Conservation (phyloP, 2,329 filamentous ascomycete species). For the Colletotrichum graminicola region DNA sequence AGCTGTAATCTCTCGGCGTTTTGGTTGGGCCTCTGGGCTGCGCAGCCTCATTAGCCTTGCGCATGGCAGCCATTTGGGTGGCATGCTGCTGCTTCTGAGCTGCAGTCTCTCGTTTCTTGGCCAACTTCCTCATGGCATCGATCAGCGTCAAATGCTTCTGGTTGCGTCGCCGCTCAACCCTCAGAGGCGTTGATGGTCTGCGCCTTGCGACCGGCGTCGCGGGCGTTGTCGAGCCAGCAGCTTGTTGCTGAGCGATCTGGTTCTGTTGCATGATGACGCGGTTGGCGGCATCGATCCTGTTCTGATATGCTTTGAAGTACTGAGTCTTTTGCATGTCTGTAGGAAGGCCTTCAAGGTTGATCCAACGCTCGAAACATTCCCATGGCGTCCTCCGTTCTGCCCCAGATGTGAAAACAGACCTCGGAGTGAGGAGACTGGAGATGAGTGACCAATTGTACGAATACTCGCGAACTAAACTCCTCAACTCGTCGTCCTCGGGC, state of each 20-base stretch:
- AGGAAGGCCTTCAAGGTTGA: constrained; percentile 89
- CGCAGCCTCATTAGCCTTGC: constrained; percentile 80
- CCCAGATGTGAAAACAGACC: constrained; percentile 84
- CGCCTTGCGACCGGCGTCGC: constrained; percentile 68
- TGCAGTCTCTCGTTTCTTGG: constrained; percentile 90
- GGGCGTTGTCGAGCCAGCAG: constrained; percentile 52
- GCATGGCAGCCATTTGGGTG: constrained; percentile 79
- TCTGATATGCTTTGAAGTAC: constrained; percentile 84
- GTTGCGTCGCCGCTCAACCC: constrained; percentile 88
- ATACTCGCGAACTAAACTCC: constrained; percentile 87
- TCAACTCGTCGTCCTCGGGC: constrained; percentile 90
- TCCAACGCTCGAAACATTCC: constrained; percentile 99
- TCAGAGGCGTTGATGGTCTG: constrained; percentile 81
- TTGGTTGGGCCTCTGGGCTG: constrained; percentile 67
- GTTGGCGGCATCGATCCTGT: constrained; percentile 71
- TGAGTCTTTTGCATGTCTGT: constrained; percentile 95
- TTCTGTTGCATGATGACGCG: constrained; percentile 66
- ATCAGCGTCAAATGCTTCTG: constrained; percentile 90
- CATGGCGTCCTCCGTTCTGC: constrained; percentile 92
- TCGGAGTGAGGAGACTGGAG: constrained; percentile 80
- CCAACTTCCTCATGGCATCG: constrained; percentile 94
- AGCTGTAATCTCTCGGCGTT: constrained; percentile 91
- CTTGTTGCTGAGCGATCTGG: constrained; percentile 59
- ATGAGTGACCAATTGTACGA: constrained; percentile 99
- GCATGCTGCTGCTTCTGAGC: constrained; percentile 90